Conservation (phyloP, 257 asterid species). For the Perilla frutescens region DNA sequence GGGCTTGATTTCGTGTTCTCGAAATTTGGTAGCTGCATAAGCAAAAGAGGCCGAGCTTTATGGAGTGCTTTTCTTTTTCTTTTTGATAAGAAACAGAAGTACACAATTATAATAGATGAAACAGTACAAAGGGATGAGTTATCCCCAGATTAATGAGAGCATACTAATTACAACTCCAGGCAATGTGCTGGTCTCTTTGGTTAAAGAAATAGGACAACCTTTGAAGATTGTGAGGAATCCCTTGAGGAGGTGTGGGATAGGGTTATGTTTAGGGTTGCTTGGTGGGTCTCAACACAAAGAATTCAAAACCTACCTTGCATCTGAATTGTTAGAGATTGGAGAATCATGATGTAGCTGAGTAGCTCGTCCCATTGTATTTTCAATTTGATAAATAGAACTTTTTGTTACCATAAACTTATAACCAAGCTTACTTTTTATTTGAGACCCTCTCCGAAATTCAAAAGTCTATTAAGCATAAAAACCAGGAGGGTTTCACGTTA, state of each 20-base stretch:
- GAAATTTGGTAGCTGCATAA: too few relatives aligned
- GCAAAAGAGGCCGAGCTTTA: neutral
- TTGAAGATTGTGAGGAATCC: neutral
- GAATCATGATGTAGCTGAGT: neutral
- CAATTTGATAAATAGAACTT: neutral
- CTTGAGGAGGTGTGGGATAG: neutral
- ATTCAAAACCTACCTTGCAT: neutral
- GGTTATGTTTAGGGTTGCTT: neutral
- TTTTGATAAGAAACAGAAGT: too few relatives aligned
- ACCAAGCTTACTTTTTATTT: neutral
- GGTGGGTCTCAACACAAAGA: neutral
- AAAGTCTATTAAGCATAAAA: neutral
- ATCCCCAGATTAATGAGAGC: neutral
- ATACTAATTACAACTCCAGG: too few relatives aligned
- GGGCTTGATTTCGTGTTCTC: neutral
- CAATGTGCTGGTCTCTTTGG: neutral
- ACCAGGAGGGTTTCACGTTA: neutral
- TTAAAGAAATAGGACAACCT: neutral
- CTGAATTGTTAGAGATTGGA: neutral
- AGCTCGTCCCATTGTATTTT: neutral
- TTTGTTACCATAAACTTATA: neutral
- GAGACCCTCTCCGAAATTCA: neutral
- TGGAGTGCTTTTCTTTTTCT: neutral
- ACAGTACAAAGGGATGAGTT: neutral
- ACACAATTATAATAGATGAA: too few relatives aligned